phyloP scores from a whole-genome alignment of 345 rosid species.

The Brassica cretica region DNA sequence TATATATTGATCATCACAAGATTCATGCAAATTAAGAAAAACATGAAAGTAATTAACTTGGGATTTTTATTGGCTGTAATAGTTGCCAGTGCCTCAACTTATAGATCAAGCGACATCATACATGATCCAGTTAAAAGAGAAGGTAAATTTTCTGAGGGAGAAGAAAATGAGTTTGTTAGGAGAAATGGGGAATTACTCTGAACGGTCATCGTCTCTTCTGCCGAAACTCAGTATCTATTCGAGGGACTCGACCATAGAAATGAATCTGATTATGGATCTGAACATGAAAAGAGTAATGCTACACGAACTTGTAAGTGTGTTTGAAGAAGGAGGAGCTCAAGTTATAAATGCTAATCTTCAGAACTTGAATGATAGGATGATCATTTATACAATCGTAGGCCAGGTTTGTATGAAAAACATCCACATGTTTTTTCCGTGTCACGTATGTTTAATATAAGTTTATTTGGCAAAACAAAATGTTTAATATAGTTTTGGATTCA shows the following conservation, averaged over 20 bases:
- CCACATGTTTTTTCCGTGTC: neutral
- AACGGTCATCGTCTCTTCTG: constrained; percentile 1
- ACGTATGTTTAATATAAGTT: neutral
- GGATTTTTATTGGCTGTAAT: neutral
- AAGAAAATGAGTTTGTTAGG: constrained; percentile 25
- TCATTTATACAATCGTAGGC: constrained; percentile 19
- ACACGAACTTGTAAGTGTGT: constrained; percentile 24
- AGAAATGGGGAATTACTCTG: neutral
- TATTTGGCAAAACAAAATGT: no score
- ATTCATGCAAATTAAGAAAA: constrained; percentile 4
- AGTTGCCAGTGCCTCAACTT: constrained; percentile 32
- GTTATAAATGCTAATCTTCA: constrained; percentile 24
- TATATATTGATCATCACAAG: neutral
- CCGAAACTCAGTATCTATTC: constrained; percentile 28
- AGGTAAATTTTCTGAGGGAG: constrained; percentile 13
- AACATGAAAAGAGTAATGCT: constrained; percentile 21
- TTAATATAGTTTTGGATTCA: neutral
- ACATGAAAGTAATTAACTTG: neutral
- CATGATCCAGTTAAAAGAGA: constrained; percentile 24
- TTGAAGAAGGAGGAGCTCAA: constrained; percentile 39
- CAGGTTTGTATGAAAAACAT: neutral
- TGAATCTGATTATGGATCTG: constrained; percentile 18
- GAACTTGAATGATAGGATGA: constrained; percentile 20
- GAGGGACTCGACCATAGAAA: constrained; percentile 26
- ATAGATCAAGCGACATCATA: constrained; percentile 25